phyloP scores from a whole-genome alignment of 2,329 filamentous ascomycete species.

The Microdochium nivale region DNA sequence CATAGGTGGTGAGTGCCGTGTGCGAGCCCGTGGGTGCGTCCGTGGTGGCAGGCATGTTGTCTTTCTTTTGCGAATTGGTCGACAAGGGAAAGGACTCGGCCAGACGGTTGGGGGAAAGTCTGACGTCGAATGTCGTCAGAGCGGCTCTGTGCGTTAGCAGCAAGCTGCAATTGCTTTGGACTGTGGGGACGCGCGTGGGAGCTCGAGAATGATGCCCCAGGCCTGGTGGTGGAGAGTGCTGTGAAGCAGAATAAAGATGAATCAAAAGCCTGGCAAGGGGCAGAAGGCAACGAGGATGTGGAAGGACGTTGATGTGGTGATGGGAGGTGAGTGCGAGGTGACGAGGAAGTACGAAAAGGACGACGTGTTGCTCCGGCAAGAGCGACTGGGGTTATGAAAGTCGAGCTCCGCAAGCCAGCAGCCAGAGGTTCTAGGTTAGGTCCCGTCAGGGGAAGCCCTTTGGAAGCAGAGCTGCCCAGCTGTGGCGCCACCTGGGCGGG shows the following conservation, averaged over 20 bases:
- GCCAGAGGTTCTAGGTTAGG: no score
- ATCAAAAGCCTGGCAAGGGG: no score
- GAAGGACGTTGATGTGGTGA: not conserved
- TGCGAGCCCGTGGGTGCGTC: constrained; percentile 12
- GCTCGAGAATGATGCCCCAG: not conserved
- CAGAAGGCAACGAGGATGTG: no score
- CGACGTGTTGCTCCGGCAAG: not conserved
- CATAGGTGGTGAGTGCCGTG: constrained; percentile 22
- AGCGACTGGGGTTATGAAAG: not conserved
- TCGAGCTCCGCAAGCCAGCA: not conserved
- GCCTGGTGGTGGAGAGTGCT: not conserved
- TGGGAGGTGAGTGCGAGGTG: not conserved
- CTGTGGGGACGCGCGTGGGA: not conserved
- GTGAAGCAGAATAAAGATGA: not conserved
- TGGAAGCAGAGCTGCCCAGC: no score
- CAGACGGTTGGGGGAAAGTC: no score
- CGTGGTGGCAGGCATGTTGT: constrained; percentile 10
- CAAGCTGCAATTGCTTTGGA: not conserved
- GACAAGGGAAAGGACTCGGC: no score
- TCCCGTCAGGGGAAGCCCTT: not conserved
- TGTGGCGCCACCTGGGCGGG: not conserved
- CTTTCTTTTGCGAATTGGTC: no score
- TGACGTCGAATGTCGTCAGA: no score
- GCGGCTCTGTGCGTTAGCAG: not conserved
- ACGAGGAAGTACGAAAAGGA: not conserved